Evolutionary conservation across 2,329 filamentous ascomycete genomes (phyloP), one percentile per base, ranked within the genome.

Genomic region (Harringtonia aguacate): DNA sequence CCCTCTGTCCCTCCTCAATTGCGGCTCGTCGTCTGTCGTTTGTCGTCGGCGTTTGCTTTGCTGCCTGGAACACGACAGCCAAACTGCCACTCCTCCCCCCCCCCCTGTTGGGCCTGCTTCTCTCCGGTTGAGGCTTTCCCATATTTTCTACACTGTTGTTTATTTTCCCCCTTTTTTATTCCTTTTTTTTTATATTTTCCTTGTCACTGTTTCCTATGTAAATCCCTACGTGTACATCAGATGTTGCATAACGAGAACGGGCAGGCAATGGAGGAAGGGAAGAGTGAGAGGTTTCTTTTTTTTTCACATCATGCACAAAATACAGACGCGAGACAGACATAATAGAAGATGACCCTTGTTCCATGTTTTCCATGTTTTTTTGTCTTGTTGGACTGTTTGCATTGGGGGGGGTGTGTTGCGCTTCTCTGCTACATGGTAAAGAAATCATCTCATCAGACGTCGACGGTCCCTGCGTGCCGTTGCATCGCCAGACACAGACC

Each of bases 171-270:
- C 18, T 17, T 21, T 15, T 29, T 37, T 31, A 18, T 24, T 30
- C 15, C 28, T 35, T 35, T 34, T 15, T 28, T 29, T n/a, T 21
- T 43, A 9, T 20, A 7, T 18, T 34, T 5, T 33, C 30, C n/a
- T 13, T 14, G n/a, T n/a, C n/a, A n/a, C 33, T 37, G 35, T 41
- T 44, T 36, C 39, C 34, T 36, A 34, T 45, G 45, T 48, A 49
- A 43, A 39, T 44, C 41, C 45, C 39, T 38, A 43, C 44, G 40
- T 51, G 47, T 51, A 51, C 47, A 51, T 47, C 49, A 50, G 35
- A 40, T 50, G 46, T 43, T 48, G 48, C 48, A 50, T 48, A 46
- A 35, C 41, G 31, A 39, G 40, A 31, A 41, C 14, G 14, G 34
- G 43, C 12, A 9, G 21, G 8, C 28, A 39, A 28, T 17, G 39